phyloP scores from a whole-genome alignment of 2,329 filamentous ascomycete species.

The Aspergillus neotritici region DNA sequence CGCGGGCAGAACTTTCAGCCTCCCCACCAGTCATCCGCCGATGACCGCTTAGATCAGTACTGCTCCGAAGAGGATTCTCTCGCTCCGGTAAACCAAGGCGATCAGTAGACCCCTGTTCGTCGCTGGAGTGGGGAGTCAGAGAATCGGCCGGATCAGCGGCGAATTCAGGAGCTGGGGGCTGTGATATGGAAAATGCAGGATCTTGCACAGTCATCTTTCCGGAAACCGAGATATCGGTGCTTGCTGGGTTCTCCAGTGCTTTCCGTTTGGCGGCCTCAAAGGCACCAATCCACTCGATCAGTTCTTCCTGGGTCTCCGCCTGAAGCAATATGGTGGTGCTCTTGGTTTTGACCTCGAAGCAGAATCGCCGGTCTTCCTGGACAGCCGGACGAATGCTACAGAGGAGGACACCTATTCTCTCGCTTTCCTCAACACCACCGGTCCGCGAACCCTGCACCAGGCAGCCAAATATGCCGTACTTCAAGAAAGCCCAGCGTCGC shows the following conservation, averaged over 20 bases:
- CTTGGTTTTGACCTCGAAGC: conserved; percentile 98
- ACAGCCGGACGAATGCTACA: conserved; percentile 89
- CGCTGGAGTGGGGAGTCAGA: conserved; percentile 49
- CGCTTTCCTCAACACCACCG: conserved; percentile 85
- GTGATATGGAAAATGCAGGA: conserved; percentile 86
- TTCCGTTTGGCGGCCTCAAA: conserved; percentile 93
- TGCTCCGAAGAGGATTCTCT: conserved; percentile 59
- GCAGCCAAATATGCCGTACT: conserved; percentile 94
- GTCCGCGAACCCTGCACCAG: conserved; percentile 73
- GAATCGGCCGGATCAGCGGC: conserved; percentile 71
- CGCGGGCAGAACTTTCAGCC: conserved; percentile 61
- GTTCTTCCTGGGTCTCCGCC: conserved; percentile 82
- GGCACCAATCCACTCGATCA: conserved; percentile 90
- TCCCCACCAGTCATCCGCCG: conserved; percentile 49
- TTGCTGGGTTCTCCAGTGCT: conserved; percentile 69
- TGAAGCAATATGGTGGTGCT: conserved; percentile 84
- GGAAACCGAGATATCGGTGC: conserved; percentile 43
- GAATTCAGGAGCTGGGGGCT: conserved; percentile 83
- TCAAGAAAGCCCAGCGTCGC: conserved; percentile 90
- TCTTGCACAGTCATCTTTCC: conserved; percentile 46
- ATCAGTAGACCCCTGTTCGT: conserved; percentile 54
- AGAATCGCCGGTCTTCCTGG: conserved; percentile 89
- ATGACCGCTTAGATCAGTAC: conserved; percentile 60
- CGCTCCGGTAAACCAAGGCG: conserved; percentile 61
- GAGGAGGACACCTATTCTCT: conserved; percentile 89